A percentile compares a stretch with the other conserved stretches of the same genome.
phyloP scores from a whole-genome alignment of 805 yeast genomes.

The Isabelozyma rhagii region DNA sequence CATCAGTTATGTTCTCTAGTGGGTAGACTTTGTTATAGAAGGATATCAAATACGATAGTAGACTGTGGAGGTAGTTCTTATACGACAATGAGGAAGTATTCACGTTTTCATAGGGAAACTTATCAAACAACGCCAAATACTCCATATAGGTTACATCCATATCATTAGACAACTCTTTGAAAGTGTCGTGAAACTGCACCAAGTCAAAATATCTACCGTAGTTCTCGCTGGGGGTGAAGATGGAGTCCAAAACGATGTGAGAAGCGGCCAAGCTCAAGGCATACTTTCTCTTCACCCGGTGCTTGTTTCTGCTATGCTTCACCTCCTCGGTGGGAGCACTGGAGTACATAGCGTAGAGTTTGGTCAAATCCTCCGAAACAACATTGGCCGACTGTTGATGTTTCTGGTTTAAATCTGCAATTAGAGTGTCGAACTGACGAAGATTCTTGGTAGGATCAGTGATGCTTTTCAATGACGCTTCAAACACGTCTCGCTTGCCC shows the following conservation, averaged over 20 bases:
- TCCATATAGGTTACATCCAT: conserved; percentile 41
- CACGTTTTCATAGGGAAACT: conserved; percentile 22
- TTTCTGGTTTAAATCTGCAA: conserved; percentile 2
- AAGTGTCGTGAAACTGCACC: conserved; percentile 45
- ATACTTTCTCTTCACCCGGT: conserved; percentile 26
- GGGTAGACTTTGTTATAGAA: conserved; percentile 52
- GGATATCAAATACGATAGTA: conserved; percentile 47
- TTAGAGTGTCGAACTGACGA: conserved; percentile 10
- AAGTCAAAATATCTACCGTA: conserved; percentile 67
- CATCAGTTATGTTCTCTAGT: conserved; percentile 24
- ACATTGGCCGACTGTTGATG: conserved; percentile 1
- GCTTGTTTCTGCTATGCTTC: conserved; percentile 11
- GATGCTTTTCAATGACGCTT: conserved; percentile 9
- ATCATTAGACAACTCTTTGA: conserved; percentile 43
- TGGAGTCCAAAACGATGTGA: conserved; percentile 43
- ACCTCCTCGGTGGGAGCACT: conserved; percentile 16
- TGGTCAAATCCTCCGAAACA: conserved; percentile 7
- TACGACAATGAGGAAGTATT: conserved; percentile 32
- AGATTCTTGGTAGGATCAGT: conserved; percentile 11
- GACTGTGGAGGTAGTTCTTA: conserved; percentile 38
- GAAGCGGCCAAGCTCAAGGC: conserved; percentile 50
- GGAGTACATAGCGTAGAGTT: conserved; percentile 22
- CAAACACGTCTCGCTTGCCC: neutral
- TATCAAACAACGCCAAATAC: conserved; percentile 47
- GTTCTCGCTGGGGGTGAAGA: conserved; percentile 59